Base-by-base conservation (phyloP, 345 rosid species). In the Salix dunnii region DNA sequence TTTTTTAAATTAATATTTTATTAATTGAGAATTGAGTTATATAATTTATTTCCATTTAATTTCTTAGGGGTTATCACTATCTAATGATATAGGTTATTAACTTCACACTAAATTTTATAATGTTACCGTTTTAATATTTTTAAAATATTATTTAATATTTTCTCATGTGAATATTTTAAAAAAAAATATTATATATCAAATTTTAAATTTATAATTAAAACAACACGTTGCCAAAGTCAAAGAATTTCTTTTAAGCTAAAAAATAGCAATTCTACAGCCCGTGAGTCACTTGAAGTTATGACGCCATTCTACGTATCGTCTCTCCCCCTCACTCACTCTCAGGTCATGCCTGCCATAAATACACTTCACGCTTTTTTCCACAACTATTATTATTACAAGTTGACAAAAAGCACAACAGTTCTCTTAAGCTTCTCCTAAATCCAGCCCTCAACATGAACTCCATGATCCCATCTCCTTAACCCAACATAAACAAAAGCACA, bases 301-400 rank as follows among this genome's bases (percentile, higher is more conserved):
- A 64, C 67, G 33, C 67, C 67, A 30, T 17, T 17, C 67, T 30
- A 14, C 28, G 1, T n/a, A 11, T n/a, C 14, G 27, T 55, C 14
- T 9, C n/a, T n/a, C n/a, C n/a, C n/a, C n/a, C n/a, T n/a, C 6
- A 0, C 28, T 55, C 67, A 63, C 23, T 35, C 40, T 35, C 12
- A 35, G 25, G 69, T 1, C 43, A 66, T 35, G 40, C n/a, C 43
- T 31, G 40, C 35, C 67, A 30, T 66, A 20, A 66, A 33, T 66
- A 20, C 46, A 66, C 35, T 66, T 66, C 69, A 66, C 69, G 69
- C 69, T n/a, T 33, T 66, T 42, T 35, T 8, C 69, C 69, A 66
- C 46, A 35, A 2, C 43, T 42, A 35, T 30, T 42, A 20, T 66
- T 35, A 66, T 66, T 66, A 66, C 69, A 66, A 30, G 23, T 9